Conservation (phyloP, 2,329 filamentous ascomycete species). For the Penicillium janthinellum region DNA sequence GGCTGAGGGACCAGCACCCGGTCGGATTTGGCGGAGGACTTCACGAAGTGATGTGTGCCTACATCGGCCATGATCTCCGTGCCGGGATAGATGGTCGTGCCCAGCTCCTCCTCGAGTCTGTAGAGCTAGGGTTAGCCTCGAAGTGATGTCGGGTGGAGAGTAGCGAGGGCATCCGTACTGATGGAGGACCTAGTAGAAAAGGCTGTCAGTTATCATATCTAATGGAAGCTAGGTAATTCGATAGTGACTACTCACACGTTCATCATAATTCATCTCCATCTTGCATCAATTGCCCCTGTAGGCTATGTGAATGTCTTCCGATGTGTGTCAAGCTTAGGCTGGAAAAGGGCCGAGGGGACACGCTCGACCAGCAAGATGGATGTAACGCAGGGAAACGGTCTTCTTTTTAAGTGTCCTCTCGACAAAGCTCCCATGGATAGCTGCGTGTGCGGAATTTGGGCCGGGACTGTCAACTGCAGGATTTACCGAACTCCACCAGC, state of each 20-base stretch:
- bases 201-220: not conserved
- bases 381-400: not conserved
- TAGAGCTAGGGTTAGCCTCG: conserved; percentile 41
- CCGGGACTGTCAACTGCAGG: conserved; percentile 2
- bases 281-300: conserved; percentile 10
- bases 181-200: conserved; percentile 22
- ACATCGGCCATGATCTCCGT: conserved; percentile 65
- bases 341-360: not conserved
- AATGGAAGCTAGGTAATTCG: not conserved
- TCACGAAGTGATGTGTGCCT: conserved; percentile 66
- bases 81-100: conserved; percentile 57
- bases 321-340: not conserved
- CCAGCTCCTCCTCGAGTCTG: conserved; percentile 55
- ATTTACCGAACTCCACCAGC: conserved; percentile 8
- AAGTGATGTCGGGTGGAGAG: not conserved
- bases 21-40: conserved; percentile 45
- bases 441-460: conserved; percentile 9
- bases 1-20: conserved; percentile 56
- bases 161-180: conserved; percentile 19
- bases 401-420: not conserved
- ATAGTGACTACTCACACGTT: conserved; percentile 31
- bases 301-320: not conserved
- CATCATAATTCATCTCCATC: conserved; percentile 55
- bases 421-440: not conserved
- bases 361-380: not conserved